A percentile compares a stretch with the other conserved stretches of the same genome.
Evolutionary conservation across 495 filamentous ascomycete genomes (phyloP).

Genomic region (Hypoxylon cercidicola): DNA sequence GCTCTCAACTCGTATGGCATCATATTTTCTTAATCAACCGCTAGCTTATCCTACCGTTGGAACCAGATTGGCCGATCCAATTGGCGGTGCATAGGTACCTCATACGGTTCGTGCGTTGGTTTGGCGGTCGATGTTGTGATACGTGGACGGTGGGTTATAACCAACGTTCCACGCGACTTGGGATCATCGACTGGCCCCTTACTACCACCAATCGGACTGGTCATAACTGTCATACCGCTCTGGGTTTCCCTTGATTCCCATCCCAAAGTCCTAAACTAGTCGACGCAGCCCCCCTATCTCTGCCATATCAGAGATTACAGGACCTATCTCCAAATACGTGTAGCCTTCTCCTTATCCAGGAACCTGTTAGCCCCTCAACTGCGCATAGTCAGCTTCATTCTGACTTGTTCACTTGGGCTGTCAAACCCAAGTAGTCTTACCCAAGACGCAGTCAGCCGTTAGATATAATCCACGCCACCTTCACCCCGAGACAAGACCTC

Average conservation of each 20-base stretch:
- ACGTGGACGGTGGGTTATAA: slow-evolving; percentile 22
- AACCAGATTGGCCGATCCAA: slow-evolving; percentile 28
- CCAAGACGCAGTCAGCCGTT: slow-evolving; percentile 29
- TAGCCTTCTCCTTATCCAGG: slow-evolving; percentile 35
- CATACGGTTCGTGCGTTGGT: neutral
- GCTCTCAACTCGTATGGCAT: slow-evolving; percentile 28
- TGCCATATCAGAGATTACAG: slow-evolving; percentile 23
- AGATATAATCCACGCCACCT: slow-evolving; percentile 30
- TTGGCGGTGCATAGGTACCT: slow-evolving; percentile 20
- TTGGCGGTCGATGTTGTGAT: slow-evolving; percentile 9
- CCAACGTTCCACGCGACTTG: slow-evolving; percentile 40
- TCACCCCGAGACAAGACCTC: slow-evolving; percentile 21
- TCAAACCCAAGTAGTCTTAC: slow-evolving; percentile 31
- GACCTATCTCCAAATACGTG: slow-evolving; percentile 27
- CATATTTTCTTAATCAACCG: slow-evolving; percentile 35
- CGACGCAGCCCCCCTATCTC: slow-evolving; percentile 29
- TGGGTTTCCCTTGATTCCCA: slow-evolving; percentile 14
- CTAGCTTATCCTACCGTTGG: slow-evolving; percentile 20
- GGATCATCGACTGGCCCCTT: slow-evolving; percentile 39
- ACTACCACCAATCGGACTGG: slow-evolving; percentile 41
- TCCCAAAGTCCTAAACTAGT: slow-evolving; percentile 25
- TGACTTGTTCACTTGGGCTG: slow-evolving; percentile 25
- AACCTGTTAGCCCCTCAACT: slow-evolving; percentile 28
- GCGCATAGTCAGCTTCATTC: slow-evolving; percentile 19
- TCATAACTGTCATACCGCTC: slow-evolving; percentile 33